These are phyloP conservation scores for Globisporangium cylindrosporum DNA, from an alignment of 352 stramenopile genomes.

Conservation along the genomic window DNA sequence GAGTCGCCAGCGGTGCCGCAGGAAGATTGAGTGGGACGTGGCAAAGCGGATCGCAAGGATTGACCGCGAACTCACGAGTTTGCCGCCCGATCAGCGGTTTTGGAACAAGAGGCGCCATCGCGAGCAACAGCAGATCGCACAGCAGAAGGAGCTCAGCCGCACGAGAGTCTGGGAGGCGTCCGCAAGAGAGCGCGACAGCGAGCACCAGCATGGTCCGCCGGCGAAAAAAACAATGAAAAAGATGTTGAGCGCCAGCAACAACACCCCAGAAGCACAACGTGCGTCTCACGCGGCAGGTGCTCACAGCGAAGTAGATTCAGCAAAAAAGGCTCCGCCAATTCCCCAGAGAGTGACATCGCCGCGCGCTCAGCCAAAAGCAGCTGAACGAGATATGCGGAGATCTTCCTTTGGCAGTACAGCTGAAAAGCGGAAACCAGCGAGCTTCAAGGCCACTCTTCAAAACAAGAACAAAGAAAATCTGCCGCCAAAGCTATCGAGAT, in stretches of 20 bases:
- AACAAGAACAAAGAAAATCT: constrained; percentile 11
- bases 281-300: not conserved
- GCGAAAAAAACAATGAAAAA: not conserved
- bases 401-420: not conserved
- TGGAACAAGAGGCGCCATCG: constrained; percentile 38
- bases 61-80: constrained; percentile 50
- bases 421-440: not conserved
- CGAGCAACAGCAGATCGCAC: constrained; percentile 1
- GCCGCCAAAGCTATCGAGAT: constrained; percentile 1
- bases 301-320: not conserved
- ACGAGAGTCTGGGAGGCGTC: not conserved
- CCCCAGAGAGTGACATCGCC: not conserved
- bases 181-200: not conserved
- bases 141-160: constrained; percentile 5
- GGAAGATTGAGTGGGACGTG: constrained; percentile 68
- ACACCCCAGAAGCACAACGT: not conserved
- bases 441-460: not conserved
- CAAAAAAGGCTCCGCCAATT: not conserved
- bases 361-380: not conserved
- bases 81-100: constrained; percentile 46
- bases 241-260: not conserved
- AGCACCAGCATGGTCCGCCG: not conserved
- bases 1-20: constrained; percentile 29
- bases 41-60: constrained; percentile 65
- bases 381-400: not conserved